Base-by-base conservation (phyloP, 208 protist genomes). In the Trypanosoma boissoni region DNA sequence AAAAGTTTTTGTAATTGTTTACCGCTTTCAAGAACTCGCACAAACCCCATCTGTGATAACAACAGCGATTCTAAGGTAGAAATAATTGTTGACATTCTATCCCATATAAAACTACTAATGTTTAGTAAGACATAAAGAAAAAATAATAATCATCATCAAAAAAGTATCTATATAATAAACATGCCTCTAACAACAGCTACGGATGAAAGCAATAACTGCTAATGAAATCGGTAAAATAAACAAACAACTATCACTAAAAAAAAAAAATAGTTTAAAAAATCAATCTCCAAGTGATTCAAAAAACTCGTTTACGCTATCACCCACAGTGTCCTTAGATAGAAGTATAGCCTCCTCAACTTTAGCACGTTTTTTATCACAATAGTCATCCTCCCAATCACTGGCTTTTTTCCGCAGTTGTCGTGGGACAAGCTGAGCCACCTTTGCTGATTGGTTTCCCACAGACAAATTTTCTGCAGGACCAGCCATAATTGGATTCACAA, bases 241-340 rank as follows among this genome's bases (percentile, higher is more conserved):
- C 21, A 62, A 29, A 32, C 51, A 55, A 42, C 6, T 9, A 55
- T 7, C 21, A 55, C 7, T 12, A 29, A 26, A 34, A 64, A 44
- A 49, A n/a, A 55, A 53, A 24, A 0, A 16, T 31, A 16, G 29
- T 28, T 21, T 51, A 16, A n/a, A 31, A 0, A 32, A 16, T 37
- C 5, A 34, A 50, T 14, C 23, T 31, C 56, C 58, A 16, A 89
- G 49, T 6, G 68, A 76, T 41, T 82, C 70, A 45, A 89, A 68
- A 75, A 86, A 86, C 14, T 76, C 67, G 23, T 89, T 78, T 5
- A 83, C 0, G 43, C 78, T 64, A 16, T 81, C 64, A n/a, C 64
- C 65, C 0, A 66, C 46, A 50, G 59, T 68, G 51, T 64, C 49
- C 1, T 55, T 65, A 2, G 50, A 58, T 26, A 89, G 71, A 14